These are phyloP conservation scores for Perkinsus chesapeaki DNA, from an alignment of 169 alveolate species.

Conservation along the genomic window DNA sequence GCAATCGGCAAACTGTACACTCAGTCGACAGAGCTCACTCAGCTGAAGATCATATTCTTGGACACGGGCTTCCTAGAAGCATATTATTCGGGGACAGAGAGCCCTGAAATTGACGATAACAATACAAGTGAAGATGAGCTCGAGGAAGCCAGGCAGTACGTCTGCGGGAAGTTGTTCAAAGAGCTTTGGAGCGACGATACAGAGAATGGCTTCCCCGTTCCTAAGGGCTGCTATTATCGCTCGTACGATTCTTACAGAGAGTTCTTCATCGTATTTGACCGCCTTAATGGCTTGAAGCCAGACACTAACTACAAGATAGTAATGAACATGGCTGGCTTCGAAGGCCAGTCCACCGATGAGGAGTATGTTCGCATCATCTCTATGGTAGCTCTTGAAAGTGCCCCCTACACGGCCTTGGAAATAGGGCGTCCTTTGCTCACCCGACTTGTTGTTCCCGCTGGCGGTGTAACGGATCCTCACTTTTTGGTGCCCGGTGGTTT, in stretches of 20 bases:
- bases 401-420: not conserved
- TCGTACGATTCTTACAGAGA: slow-evolving; percentile 2
- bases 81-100: not conserved
- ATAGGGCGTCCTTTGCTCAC: not conserved
- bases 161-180: slow-evolving; percentile 17
- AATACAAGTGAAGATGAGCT: not conserved
- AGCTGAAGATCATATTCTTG: not conserved
- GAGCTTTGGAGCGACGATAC: slow-evolving; percentile 15
- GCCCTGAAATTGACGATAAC: not conserved
- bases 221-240: slow-evolving; percentile 11
- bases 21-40: not conserved
- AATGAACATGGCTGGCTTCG: slow-evolving; percentile 2
- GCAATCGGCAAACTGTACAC: not conserved
- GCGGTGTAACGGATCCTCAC: not conserved
- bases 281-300: not conserved
- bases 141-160: not conserved
- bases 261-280: slow-evolving; percentile 5
- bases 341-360: not conserved
- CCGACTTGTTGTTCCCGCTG: not conserved
- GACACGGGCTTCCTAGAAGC: not conserved
- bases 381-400: not conserved
- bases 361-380: slow-evolving; percentile 7
- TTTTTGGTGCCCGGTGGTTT: not conserved
- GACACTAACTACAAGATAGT: slow-evolving; percentile 6
- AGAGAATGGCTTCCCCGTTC: slow-evolving; percentile 14